phyloP scores from a whole-genome alignment of 805 yeast species.

The Cyberlindnera nakhonratchasimensis region DNA sequence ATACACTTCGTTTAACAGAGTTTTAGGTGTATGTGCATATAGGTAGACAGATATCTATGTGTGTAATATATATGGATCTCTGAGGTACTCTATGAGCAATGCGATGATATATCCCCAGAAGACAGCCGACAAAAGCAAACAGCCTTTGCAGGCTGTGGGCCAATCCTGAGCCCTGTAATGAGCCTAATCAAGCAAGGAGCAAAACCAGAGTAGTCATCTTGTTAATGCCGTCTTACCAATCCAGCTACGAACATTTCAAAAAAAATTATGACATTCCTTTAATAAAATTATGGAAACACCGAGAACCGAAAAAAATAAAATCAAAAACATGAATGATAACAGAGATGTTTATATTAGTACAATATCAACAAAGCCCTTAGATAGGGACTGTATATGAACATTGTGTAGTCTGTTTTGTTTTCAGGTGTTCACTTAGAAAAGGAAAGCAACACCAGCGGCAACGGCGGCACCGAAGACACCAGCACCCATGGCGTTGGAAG shows the following conservation, averaged over 20 bases:
- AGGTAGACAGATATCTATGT: too few species aligned
- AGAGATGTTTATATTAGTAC: slow-evolving; percentile 18
- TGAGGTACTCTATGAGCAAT: too few species aligned
- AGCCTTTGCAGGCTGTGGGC: too few species aligned
- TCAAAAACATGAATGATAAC: slow-evolving; percentile 13
- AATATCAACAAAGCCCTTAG: slow-evolving; percentile 5
- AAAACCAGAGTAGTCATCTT: neutral
- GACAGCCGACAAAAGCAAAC: too few species aligned
- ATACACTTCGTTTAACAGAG: too few species aligned
- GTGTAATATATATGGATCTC: too few species aligned
- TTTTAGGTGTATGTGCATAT: too few species aligned
- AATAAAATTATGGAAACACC: slow-evolving; percentile 11
- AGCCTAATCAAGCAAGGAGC: neutral
- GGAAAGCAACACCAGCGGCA: slow-evolving; percentile 71
- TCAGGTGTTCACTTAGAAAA: slow-evolving; percentile 34
- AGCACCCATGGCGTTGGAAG: slow-evolving; percentile 57
- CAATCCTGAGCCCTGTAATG: too few species aligned
- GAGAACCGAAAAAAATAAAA: slow-evolving; percentile 12
- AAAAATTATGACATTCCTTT: slow-evolving; percentile 6
- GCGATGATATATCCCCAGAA: too few species aligned
- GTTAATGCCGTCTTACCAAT: too few species aligned
- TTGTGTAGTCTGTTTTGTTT: slow-evolving; percentile 15
- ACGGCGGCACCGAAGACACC: slow-evolving; percentile 80
- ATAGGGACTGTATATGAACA: slow-evolving; percentile 4
- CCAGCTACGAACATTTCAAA: too few species aligned